phyloP scores from a whole-genome alignment of 139 green algal genomes.

The Pleodorina starrii region DNA sequence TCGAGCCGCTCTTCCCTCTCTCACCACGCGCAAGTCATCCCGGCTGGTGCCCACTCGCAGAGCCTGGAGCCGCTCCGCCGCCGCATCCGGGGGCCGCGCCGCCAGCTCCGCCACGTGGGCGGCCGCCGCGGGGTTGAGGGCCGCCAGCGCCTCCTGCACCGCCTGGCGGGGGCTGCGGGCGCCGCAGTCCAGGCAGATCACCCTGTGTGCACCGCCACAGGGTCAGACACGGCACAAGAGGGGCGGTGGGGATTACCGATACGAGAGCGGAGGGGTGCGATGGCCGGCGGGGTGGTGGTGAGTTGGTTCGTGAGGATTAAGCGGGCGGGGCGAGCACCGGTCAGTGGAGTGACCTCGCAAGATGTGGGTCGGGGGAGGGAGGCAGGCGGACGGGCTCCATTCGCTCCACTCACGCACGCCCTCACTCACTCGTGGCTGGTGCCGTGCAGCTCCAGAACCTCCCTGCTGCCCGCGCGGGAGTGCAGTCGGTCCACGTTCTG shows the following conservation, averaged over 20 bases:
- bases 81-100: neutral
- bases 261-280: too few species aligned
- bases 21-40: constrained; percentile 27
- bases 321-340: too few species aligned
- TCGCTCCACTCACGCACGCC: too few species aligned
- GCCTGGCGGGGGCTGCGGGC: constrained; percentile 58
- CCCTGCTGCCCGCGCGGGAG: constrained; percentile 70
- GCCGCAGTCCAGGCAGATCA: constrained; percentile 82
- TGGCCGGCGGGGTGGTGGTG: too few species aligned
- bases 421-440: constrained; percentile 90
- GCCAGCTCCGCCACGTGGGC: constrained; percentile 54
- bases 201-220: too few species aligned
- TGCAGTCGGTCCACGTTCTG: constrained; percentile 98
- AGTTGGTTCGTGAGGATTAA: too few species aligned
- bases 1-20: too few species aligned
- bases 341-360: too few species aligned
- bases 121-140: constrained; percentile 76
- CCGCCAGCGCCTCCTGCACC: constrained; percentile 75
- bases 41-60: constrained; percentile 36
- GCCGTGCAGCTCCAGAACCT: constrained; percentile 94
- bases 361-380: too few species aligned
- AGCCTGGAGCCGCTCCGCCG: constrained; percentile 33
- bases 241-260: too few species aligned
- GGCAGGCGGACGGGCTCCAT: too few species aligned
- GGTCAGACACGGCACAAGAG: too few species aligned